Base-by-base conservation (phyloP, 139 green algal species). In the Chara braunii region DNA sequence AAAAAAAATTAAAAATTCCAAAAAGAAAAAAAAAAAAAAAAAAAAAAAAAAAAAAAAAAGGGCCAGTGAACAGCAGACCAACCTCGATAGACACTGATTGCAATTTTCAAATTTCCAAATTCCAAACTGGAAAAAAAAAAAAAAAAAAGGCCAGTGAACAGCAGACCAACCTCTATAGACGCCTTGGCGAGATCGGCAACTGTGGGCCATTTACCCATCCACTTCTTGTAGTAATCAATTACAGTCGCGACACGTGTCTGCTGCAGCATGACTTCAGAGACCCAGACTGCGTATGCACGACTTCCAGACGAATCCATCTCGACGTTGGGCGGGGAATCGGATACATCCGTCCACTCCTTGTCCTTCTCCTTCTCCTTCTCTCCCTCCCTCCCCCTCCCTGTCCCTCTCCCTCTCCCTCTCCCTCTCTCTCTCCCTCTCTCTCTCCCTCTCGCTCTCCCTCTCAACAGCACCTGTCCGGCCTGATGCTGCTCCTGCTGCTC, bases 251-350 rank as follows among this genome's bases (percentile, higher is more conserved):
- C 75, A 72, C 91, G 85, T 26, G 90, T 95, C 78, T 97, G 92
- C 78, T 98, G 92, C 29, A 87, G 80, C 92, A 98, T 98, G n/a
- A 97, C 77, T 67, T 97, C 90, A 11, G 67, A 87, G 0, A 95
- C 85, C 73, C 68, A 79, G 42, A 85, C 79, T 3, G 40, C 75
- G 62, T 98, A 98, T 6, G 91, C 88, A 75, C 94, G 92, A 28
- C 87, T 42, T 50, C 91, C 67, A 7, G 68, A 37, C 1, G 74
- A 60, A 14, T 70, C 56, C 23, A 51, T 6, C 5, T 30, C 23
- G 31, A 7, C 9, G 23, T 5, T n/a, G n/a, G n/a, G n/a, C n/a
- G n/a, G n/a, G n/a, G n/a, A n/a, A n/a, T n/a, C n/a, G n/a, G 53
- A 63, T 5, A 50, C 5, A 57, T 51, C 36, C 24, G 5, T 63